A percentile compares a stretch with the other conserved stretches of the same genome.
Evolutionary conservation across 495 filamentous ascomycete genomes (phyloP).

Genomic region (Aspergillus egyptiacus): DNA sequence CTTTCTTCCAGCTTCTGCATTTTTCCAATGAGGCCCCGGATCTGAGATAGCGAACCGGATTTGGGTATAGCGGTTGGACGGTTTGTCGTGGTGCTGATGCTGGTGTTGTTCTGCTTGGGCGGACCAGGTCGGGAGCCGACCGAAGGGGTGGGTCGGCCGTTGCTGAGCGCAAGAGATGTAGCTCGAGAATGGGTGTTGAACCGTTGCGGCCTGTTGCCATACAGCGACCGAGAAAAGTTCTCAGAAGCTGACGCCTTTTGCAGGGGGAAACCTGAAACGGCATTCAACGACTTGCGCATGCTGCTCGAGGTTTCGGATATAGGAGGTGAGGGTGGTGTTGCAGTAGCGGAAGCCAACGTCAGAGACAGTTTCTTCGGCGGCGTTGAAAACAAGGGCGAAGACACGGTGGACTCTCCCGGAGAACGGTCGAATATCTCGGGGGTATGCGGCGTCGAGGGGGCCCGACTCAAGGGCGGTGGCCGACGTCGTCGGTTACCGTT

Average conservation of each 20-base stretch:
- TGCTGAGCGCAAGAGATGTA: conserved; percentile 46
- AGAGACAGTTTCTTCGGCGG: conserved; percentile 63
- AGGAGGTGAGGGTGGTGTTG: conserved; percentile 64
- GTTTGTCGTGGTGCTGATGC: conserved; percentile 12
- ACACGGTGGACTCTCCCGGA: conserved; percentile 55
- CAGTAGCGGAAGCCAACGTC: conserved; percentile 67
- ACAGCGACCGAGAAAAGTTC: conserved; percentile 31
- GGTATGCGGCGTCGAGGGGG: conserved; percentile 44
- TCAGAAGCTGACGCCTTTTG: conserved; percentile 34
- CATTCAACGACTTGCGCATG: conserved; percentile 40
- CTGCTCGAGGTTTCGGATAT: conserved; percentile 46
- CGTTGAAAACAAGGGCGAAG: conserved; percentile 66
- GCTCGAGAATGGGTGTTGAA: conserved; percentile 41
- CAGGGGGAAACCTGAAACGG: conserved; percentile 39
- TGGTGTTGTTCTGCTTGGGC: conserved; percentile 26
- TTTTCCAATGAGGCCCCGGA: conserved; percentile 86
- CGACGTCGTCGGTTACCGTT: conserved; percentile 50
- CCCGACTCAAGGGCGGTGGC: conserved; percentile 44
- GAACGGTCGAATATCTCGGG: conserved; percentile 48
- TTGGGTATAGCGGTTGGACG: conserved; percentile 51
- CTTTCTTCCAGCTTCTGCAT: conserved; percentile 94
- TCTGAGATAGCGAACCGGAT: conserved; percentile 85
- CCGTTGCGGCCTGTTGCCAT: conserved; percentile 40
- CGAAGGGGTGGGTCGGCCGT: conserved; percentile 36
- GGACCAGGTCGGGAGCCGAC: conserved; percentile 34